A percentile compares a stretch with the other conserved stretches of the same genome.
phyloP scores from a whole-genome alignment of 306 rosid species.

The Comarum palustre region DNA sequence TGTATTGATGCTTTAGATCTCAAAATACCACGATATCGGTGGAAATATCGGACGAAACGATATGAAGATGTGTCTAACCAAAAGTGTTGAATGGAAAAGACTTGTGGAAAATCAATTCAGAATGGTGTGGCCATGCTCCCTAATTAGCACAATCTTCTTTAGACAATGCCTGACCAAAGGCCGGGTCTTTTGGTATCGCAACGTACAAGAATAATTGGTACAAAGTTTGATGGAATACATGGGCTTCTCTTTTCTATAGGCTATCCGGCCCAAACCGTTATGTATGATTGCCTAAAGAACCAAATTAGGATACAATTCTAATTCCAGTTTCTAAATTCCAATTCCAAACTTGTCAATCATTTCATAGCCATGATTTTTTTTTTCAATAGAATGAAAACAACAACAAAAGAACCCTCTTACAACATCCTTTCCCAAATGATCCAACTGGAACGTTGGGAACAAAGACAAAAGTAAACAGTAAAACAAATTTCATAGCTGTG shows the following conservation, averaged over 20 bases:
- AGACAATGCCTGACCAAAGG: no score
- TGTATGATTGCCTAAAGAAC: background rate
- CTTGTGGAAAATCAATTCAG: background rate
- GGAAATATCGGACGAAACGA: background rate
- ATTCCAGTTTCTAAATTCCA: background rate
- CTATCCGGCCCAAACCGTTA: background rate
- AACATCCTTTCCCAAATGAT: no score
- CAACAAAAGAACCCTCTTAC: no score
- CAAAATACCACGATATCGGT: background rate
- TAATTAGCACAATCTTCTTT: background rate
- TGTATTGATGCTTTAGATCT: background rate
- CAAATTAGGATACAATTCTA: background rate
- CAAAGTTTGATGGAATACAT: background rate
- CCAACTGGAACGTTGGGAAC: no score
- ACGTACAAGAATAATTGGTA: background rate
- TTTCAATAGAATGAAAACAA: no score
- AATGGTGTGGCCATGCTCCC: background rate
- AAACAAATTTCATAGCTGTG: no score
- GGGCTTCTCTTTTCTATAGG: background rate
- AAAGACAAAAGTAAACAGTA: no score
- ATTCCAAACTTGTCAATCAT: background rate
- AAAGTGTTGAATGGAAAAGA: background rate
- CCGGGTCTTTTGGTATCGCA: background rate
- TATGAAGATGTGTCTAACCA: background rate
- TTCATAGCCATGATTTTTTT: background rate